A percentile compares a stretch with the other conserved stretches of the same genome.
phyloP scores from a whole-genome alignment of 2,329 filamentous ascomycete species.

The Gyromitra esculenta region DNA sequence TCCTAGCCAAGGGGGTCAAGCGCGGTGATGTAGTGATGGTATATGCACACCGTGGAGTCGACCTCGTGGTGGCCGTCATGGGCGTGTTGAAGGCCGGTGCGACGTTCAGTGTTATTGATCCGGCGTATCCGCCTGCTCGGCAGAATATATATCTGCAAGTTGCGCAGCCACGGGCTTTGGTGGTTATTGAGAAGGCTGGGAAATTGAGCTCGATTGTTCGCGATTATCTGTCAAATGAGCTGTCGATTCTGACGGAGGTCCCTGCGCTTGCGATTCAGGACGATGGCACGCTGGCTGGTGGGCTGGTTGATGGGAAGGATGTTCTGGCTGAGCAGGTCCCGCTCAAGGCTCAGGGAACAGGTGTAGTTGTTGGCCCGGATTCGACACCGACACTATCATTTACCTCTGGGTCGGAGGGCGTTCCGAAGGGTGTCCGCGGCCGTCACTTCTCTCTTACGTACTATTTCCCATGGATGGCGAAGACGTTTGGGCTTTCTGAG shows the following conservation, averaged over 20 bases:
- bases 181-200: constrained; percentile 78
- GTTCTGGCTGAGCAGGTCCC: constrained; percentile 69
- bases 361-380: constrained; percentile 85
- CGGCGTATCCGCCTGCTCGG: constrained; percentile 80
- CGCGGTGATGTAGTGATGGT: constrained; percentile 93
- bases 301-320: constrained; percentile 72
- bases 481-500: constrained; percentile 77
- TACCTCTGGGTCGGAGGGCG: constrained; percentile 78
- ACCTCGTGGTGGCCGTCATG: constrained; percentile 81
- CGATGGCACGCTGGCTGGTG: constrained; percentile 77
- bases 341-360: constrained; percentile 69
- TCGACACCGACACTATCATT: constrained; percentile 79
- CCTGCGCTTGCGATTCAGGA: constrained; percentile 77
- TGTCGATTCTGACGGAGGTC: constrained; percentile 77
- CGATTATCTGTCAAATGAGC: constrained; percentile 76
- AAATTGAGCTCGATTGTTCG: constrained; percentile 65
- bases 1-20: constrained; percentile 76
- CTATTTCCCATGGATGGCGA: constrained; percentile 94
- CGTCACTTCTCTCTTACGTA: constrained; percentile 85
- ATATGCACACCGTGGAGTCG: constrained; percentile 83
- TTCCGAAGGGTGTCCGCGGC: constrained; percentile 86
- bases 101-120: constrained; percentile 76
- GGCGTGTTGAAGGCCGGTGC: constrained; percentile 72
- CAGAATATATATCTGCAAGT: constrained; percentile 87
- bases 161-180: constrained; percentile 75